These are phyloP conservation scores for Fagus sylvatica DNA, from an alignment of 306 rosid species.

Conservation along the genomic window DNA sequence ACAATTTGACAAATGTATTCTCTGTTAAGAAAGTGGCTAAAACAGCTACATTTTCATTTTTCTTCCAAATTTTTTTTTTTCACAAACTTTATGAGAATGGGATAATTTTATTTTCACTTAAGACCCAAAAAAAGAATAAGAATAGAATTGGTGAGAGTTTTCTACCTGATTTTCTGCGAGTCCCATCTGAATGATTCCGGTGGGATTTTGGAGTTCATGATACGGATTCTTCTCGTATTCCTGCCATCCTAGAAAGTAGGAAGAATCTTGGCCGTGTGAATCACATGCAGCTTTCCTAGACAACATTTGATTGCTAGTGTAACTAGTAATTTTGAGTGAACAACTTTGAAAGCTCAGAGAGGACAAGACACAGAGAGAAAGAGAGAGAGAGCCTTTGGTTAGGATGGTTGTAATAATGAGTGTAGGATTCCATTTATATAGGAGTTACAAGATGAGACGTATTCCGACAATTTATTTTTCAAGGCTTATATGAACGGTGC, in stretches of 20 bases:
- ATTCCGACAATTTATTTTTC: too few species aligned
- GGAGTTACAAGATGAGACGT: background rate
- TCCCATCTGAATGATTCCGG: constrained; percentile 91
- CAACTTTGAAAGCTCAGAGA: constrained; percentile 1
- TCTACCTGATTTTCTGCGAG: constrained; percentile 87
- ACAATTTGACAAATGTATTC: background rate
- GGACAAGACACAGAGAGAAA: background rate
- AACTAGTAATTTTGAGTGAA: background rate
- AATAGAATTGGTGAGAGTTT: background rate
- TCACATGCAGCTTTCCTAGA: constrained; percentile 60
- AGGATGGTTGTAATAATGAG: constrained; percentile 14
- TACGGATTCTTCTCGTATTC: constrained; percentile 82
- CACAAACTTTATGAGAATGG: too few species aligned
- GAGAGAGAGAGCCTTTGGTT: background rate
- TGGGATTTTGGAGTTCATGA: constrained; percentile 54
- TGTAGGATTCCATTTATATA: constrained; percentile 39
- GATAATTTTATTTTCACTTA: background rate
- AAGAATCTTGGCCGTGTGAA: constrained; percentile 81
- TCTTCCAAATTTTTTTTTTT: background rate
- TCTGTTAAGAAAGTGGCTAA: background rate
- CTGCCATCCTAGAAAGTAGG: constrained; percentile 80
- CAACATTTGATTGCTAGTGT: constrained; percentile 34
- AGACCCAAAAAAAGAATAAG: background rate
- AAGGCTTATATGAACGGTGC: background rate
- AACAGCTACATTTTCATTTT: background rate